phyloP scores from a whole-genome alignment of 139 green algal genomes.

The Haematococcus lacustris region DNA sequence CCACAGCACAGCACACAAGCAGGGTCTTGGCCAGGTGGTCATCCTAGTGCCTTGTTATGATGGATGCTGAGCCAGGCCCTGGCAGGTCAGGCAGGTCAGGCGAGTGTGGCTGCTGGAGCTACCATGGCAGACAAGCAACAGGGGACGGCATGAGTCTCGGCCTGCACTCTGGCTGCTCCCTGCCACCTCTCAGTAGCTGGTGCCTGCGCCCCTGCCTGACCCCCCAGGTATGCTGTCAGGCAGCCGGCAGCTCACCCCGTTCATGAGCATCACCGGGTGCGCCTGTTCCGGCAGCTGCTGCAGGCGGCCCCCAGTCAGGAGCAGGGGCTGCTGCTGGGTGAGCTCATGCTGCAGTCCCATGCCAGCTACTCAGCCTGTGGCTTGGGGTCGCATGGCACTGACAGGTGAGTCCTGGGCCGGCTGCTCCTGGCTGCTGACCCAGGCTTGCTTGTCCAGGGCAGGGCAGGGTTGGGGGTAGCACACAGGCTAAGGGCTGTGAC shows the following conservation, averaged over 20 bases:
- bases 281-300: constrained; percentile 55
- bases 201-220: no score
- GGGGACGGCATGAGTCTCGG: no score
- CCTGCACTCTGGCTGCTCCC: no score
- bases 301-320: neutral
- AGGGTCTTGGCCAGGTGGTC: no score
- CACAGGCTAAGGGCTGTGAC: neutral
- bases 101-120: no score
- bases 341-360: constrained; percentile 87
- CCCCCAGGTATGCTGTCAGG: constrained; percentile 52
- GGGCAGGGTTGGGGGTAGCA: neutral
- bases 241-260: constrained; percentile 69
- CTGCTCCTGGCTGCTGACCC: neutral
- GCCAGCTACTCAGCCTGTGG: constrained; percentile 51
- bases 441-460: neutral
- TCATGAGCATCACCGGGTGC: constrained; percentile 73
- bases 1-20: no score
- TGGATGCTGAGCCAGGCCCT: no score
- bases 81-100: no score
- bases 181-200: no score
- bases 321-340: constrained; percentile 53
- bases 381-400: constrained; percentile 22
- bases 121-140: no score
- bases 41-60: no score
- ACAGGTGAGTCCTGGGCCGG: constrained; percentile 12